These are phyloP conservation scores for Hypoxylon sp. DNA, from an alignment of 2,329 filamentous ascomycete species.

Conservation along the genomic window DNA sequence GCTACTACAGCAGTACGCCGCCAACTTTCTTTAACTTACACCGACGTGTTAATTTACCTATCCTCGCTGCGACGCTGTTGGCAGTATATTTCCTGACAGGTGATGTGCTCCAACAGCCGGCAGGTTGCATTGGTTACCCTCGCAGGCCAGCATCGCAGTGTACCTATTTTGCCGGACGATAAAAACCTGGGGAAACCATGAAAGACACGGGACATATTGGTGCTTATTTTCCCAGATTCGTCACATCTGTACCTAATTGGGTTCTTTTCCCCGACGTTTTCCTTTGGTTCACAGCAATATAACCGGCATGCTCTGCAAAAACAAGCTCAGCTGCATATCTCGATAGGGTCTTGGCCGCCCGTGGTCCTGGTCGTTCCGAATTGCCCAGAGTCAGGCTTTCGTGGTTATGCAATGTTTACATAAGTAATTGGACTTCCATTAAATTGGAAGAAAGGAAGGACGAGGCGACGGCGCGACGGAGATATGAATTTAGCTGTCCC, in stretches of 20 bases:
- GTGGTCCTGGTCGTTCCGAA: slow-evolving; percentile 23
- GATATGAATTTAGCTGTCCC: background rate
- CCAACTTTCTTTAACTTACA: slow-evolving; percentile 28
- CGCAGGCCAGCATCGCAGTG: slow-evolving; percentile 9
- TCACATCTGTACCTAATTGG: slow-evolving; percentile 7
- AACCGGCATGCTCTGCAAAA: slow-evolving; percentile 16
- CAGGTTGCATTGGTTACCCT: slow-evolving; percentile 20
- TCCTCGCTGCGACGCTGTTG: slow-evolving; percentile 12
- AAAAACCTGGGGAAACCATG: slow-evolving; percentile 38
- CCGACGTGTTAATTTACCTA: slow-evolving; percentile 35
- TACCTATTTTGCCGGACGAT: slow-evolving; percentile 26
- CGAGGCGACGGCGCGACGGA: background rate
- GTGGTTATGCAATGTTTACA: slow-evolving; percentile 25
- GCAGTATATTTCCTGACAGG: slow-evolving; percentile 22
- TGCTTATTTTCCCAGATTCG: slow-evolving; percentile 32
- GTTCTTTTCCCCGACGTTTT: background rate
- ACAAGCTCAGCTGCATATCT: slow-evolving; percentile 27
- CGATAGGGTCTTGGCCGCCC: slow-evolving; percentile 27
- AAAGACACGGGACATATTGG: slow-evolving; percentile 15
- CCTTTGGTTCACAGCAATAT: slow-evolving; percentile 12
- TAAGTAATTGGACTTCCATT: slow-evolving; percentile 9
- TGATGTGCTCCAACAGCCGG: slow-evolving; percentile 25
- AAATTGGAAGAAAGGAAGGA: slow-evolving; percentile 1
- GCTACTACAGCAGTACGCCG: slow-evolving; percentile 1
- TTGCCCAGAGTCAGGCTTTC: slow-evolving; percentile 1